Percentiles rank a stretch among this genome's conserved stretches.
Evolutionary conservation across 192 early-diverging fungal genomes (phyloP).

Genomic region (Cetraspora pellucida): DNA sequence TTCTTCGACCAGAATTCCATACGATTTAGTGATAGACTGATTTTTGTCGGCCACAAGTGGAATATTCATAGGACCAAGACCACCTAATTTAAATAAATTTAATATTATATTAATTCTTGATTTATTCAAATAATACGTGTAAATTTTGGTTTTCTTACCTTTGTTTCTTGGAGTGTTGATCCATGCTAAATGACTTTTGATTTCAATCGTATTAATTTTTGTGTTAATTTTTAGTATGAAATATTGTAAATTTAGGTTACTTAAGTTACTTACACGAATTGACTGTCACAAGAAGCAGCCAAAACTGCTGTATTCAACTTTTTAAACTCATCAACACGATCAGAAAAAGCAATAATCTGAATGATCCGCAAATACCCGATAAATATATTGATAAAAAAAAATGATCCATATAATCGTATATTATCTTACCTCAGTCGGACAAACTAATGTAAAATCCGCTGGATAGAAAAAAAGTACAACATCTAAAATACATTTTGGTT

Average conservation of each 20-base stretch:
- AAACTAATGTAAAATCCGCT: constrained; percentile 88
- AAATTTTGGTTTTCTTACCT: neutral
- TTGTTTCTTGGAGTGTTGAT: neutral
- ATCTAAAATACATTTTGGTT: constrained; percentile 17
- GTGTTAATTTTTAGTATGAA: neutral
- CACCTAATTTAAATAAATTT: constrained; percentile 71
- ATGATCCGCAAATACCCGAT: neutral
- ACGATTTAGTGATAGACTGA: constrained; percentile 86
- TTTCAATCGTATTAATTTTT: too few species aligned
- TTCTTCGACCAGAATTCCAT: constrained; percentile 83
- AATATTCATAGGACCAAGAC: constrained; percentile 90
- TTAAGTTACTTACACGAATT: constrained; percentile 51
- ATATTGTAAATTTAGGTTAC: neutral
- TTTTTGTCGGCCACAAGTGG: constrained; percentile 87
- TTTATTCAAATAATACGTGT: too few species aligned
- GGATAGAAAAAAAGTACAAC: constrained; percentile 90
- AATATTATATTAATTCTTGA: neutral
- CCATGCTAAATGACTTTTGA: neutral
- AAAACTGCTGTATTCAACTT: constrained; percentile 76
- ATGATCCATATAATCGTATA: neutral
- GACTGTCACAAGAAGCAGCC: constrained; percentile 73
- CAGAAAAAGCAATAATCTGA: constrained; percentile 83
- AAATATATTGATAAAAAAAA: neutral
- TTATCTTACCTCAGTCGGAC: constrained; percentile 74
- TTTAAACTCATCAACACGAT: constrained; percentile 82